Evolutionary conservation across 2,329 filamentous ascomycete genomes (phyloP).

Genomic region (Venturia nashicola): DNA sequence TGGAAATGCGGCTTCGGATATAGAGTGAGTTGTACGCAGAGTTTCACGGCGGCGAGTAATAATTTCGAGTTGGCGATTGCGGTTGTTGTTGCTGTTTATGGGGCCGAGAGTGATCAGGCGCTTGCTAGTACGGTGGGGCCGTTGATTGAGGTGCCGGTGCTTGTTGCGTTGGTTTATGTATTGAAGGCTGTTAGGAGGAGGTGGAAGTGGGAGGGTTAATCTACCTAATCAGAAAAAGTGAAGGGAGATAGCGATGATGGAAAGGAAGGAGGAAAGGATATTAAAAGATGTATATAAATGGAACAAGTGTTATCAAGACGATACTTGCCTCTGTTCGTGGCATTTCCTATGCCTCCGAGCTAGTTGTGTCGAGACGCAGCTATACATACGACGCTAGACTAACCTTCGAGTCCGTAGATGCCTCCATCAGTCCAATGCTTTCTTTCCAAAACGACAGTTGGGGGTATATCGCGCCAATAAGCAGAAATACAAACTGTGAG

Average conservation of each 20-base stretch:
- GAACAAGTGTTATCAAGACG: not conserved
- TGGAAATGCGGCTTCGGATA: conserved; percentile 64
- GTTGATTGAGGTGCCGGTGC: conserved; percentile 73
- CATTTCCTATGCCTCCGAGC: not conserved
- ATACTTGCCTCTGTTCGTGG: not conserved
- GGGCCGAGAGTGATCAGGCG: conserved; percentile 65
- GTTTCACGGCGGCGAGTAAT: conserved; percentile 82
- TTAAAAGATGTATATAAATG: not conserved
- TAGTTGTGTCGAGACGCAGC: not conserved
- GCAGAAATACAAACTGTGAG: not conserved
- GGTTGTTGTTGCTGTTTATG: conserved; percentile 72
- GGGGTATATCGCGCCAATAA: conserved; percentile 1
- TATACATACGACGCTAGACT: not conserved
- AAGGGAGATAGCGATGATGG: not conserved
- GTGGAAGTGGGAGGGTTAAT: conserved; percentile 37
- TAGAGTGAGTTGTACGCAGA: conserved; percentile 58
- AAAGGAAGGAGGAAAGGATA: not conserved
- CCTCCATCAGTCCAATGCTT: not conserved
- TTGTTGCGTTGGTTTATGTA: conserved; percentile 66
- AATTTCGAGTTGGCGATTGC: conserved; percentile 91
- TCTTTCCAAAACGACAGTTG: conserved; percentile 1
- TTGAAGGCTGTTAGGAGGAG: conserved; percentile 46
- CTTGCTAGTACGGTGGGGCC: conserved; percentile 75
- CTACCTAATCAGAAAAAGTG: not conserved
- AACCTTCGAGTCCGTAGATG: not conserved